These are phyloP conservation scores for Penicillium sp. DNA, from an alignment of 2,329 filamentous ascomycete genomes.

Conservation along the genomic window DNA sequence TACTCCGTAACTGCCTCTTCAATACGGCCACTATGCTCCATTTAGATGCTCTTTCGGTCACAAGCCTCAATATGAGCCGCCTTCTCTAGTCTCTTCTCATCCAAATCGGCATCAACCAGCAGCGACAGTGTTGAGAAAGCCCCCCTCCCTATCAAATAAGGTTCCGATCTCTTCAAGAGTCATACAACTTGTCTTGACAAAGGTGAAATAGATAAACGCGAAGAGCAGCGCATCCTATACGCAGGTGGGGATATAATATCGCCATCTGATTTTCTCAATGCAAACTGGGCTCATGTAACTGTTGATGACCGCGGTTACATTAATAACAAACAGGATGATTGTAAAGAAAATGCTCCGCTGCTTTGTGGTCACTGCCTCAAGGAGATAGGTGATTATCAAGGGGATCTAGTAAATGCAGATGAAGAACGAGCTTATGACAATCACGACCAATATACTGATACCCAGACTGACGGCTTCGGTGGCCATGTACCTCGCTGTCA, in stretches of 20 bases:
- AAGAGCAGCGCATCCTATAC: not conserved
- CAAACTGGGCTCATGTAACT: too few species aligned
- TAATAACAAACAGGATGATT: not conserved
- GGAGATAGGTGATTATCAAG: not conserved
- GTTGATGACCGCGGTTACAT: too few species aligned
- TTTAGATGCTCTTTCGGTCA: too few species aligned
- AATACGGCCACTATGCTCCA: too few species aligned
- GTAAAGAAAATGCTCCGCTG: not conserved
- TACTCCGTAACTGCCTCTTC: too few species aligned
- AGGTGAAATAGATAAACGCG: not conserved
- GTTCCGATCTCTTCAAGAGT: not conserved
- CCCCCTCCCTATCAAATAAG: not conserved
- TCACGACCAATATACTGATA: not conserved
- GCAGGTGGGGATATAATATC: not conserved
- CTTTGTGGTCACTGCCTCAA: slow-evolving; percentile 1
- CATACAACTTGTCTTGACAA: not conserved
- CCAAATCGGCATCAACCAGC: not conserved
- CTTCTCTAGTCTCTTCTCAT: not conserved
- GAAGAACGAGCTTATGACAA: not conserved
- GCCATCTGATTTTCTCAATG: not conserved
- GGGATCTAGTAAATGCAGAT: slow-evolving; percentile 1
- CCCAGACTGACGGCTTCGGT: not conserved
- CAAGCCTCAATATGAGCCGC: too few species aligned
- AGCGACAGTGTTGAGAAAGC: not conserved
- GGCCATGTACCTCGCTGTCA: too few species aligned